phyloP scores from a whole-genome alignment of 495 filamentous ascomycete genomes.

The Evernia prunastri region DNA sequence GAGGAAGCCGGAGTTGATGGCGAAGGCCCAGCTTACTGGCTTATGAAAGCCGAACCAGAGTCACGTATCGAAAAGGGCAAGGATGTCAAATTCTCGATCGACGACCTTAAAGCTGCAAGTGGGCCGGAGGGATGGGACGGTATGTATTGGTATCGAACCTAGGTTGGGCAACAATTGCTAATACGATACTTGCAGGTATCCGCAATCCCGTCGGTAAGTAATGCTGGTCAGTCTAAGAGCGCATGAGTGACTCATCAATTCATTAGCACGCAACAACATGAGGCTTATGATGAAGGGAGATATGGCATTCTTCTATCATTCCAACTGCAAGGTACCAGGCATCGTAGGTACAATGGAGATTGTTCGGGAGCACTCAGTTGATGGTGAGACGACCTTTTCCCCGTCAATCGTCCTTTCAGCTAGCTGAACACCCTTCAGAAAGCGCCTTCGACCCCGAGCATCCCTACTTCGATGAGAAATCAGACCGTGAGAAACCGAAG shows the following conservation, averaged over 20 bases:
- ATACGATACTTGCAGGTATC: conserved; percentile 36
- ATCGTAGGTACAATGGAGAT: conserved; percentile 94
- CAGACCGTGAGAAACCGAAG: conserved; percentile 65
- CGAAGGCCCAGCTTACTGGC: conserved; percentile 34
- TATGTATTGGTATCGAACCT: background rate
- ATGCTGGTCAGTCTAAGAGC: background rate
- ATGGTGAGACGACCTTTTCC: conserved; percentile 48
- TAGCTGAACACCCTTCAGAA: conserved; percentile 42
- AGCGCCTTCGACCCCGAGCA: conserved; percentile 69
- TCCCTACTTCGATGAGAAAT: conserved; percentile 78
- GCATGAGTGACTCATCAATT: background rate
- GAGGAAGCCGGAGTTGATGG: conserved; percentile 9
- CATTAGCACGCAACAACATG: conserved; percentile 73
- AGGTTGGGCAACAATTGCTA: background rate
- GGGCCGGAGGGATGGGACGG: conserved; percentile 79
- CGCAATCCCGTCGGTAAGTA: conserved; percentile 50
- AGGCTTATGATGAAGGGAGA: conserved; percentile 87
- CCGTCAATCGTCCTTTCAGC: conserved; percentile 1
- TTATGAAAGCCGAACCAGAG: conserved; percentile 93
- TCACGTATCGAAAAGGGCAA: conserved; percentile 76
- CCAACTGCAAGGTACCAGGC: conserved; percentile 85
- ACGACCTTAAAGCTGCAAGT: conserved; percentile 65
- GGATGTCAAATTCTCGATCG: conserved; percentile 90
- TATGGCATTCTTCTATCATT: conserved; percentile 94
- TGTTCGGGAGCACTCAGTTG: conserved; percentile 69